phyloP scores from a whole-genome alignment of 768 basidiomycete species.

The Hydnum rufescens region DNA sequence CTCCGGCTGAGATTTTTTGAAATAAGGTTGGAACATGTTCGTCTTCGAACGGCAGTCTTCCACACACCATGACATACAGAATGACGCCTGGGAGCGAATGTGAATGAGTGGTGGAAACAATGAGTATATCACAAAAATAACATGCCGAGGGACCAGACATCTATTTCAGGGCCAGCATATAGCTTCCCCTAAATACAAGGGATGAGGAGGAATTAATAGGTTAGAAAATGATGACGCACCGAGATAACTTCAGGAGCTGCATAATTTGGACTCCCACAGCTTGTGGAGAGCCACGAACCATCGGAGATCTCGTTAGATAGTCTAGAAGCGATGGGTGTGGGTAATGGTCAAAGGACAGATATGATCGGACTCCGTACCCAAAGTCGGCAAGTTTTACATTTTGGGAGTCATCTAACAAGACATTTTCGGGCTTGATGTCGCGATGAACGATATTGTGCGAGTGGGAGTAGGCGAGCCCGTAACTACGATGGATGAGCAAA shows the following conservation, averaged over 20 bases:
- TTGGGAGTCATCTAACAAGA: conserved; percentile 30
- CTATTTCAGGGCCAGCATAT: conserved; percentile 95
- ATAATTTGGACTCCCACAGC: conserved; percentile 96
- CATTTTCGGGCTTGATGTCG: conserved; percentile 94
- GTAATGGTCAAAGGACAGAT: too few species aligned
- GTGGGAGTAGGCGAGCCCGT: conserved; percentile 94
- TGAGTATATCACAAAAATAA: too few species aligned
- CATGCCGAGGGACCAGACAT: conserved; percentile 59
- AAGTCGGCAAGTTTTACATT: conserved; percentile 97
- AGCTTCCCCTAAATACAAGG: conserved; percentile 36
- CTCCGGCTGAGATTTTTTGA: conserved; percentile 68
- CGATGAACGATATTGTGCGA: conserved; percentile 93
- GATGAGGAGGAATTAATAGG: not conserved
- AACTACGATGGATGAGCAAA: conserved; percentile 14
- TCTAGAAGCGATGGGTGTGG: too few species aligned
- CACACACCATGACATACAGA: conserved; percentile 93
- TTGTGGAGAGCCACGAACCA: conserved; percentile 91
- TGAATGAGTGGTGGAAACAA: too few species aligned
- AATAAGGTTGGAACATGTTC: conserved; percentile 86
- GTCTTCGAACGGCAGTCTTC: conserved; percentile 90
- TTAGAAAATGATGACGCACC: not conserved
- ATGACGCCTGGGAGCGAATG: too few species aligned
- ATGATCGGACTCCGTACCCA: conserved; percentile 22
- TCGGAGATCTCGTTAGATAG: conserved; percentile 87
- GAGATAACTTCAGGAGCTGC: conserved; percentile 96